phyloP scores from a whole-genome alignment of 1,139 yeast genomes.

The Pichia sp. region DNA sequence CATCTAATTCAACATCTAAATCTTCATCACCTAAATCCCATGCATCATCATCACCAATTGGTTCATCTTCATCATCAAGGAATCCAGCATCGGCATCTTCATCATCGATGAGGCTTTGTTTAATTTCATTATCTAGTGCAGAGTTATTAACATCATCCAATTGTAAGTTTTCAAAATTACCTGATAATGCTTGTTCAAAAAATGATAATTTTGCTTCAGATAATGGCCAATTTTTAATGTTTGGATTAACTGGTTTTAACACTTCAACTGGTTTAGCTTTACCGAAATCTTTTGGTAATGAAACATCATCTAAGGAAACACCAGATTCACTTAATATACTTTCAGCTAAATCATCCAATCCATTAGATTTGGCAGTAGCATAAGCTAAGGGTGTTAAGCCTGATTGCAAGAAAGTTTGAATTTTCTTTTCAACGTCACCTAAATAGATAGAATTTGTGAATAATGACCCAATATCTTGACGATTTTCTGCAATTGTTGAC shows the following conservation, averaged over 20 bases:
- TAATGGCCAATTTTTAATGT: constrained; percentile 66
- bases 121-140: not conserved
- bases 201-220: constrained; percentile 64
- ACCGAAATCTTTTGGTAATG: constrained; percentile 49
- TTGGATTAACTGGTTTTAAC: constrained; percentile 43
- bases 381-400: constrained; percentile 89
- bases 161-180: constrained; percentile 62
- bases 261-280: constrained; percentile 31
- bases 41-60: constrained; percentile 46
- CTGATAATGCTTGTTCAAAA: constrained; percentile 79
- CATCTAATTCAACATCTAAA: constrained; percentile 54
- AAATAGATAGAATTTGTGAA: constrained; percentile 78
- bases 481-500: constrained; percentile 84
- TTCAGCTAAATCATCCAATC: constrained; percentile 67
- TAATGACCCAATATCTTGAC: constrained; percentile 75
- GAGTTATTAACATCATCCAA: constrained; percentile 37
- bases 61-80: constrained; percentile 35
- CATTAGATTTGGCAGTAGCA: constrained; percentile 84
- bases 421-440: constrained; percentile 70
- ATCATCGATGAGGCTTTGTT: constrained; percentile 6
- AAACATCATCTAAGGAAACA: constrained; percentile 54
- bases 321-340: constrained; percentile 66
- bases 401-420: constrained; percentile 64
- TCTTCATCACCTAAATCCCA: constrained; percentile 58
- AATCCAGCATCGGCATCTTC: constrained; percentile 35